These are phyloP conservation scores for Thyridium curvatum DNA, from an alignment of 2,329 filamentous ascomycete species.

Conservation along the genomic window DNA sequence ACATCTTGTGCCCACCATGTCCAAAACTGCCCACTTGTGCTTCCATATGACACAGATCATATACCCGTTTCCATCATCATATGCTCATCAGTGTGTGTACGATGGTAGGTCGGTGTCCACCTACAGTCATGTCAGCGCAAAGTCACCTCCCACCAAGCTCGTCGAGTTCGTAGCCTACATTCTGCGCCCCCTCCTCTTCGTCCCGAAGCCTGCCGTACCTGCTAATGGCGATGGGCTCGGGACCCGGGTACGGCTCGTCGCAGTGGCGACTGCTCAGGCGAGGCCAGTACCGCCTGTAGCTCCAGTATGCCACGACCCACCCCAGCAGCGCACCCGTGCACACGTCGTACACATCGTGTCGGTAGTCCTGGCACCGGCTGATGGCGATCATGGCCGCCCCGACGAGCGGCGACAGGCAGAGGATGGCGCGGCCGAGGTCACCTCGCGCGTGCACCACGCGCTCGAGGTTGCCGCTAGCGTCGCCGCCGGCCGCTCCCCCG, in stretches of 20 bases:
- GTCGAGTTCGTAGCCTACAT: slow-evolving; percentile 24
- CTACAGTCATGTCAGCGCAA: slow-evolving; percentile 9
- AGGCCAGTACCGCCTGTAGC: slow-evolving; percentile 60
- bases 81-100: too few species aligned
- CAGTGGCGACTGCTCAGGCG: slow-evolving; percentile 44
- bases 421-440: slow-evolving; percentile 50
- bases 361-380: slow-evolving; percentile 62
- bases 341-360: slow-evolving; percentile 67
- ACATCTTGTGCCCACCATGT: too few species aligned
- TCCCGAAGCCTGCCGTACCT: slow-evolving; percentile 7
- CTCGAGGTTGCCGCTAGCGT: background rate
- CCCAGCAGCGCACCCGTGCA: slow-evolving; percentile 55
- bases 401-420: slow-evolving; percentile 53
- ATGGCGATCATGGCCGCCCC: slow-evolving; percentile 64
- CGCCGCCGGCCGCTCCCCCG: background rate
- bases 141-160: slow-evolving; percentile 16
- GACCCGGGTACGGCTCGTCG: slow-evolving; percentile 48
- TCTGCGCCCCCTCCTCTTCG: slow-evolving; percentile 15
- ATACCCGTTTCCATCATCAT: too few species aligned
- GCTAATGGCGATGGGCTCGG: slow-evolving; percentile 19
- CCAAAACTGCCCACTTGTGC: too few species aligned
- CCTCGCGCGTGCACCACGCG: slow-evolving; percentile 11
- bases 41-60: too few species aligned
- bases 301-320: slow-evolving; percentile 55
- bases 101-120: too few species aligned